Evolutionary conservation across 257 asterid genomes (phyloP).

Genomic region (Solanum pennellii): DNA sequence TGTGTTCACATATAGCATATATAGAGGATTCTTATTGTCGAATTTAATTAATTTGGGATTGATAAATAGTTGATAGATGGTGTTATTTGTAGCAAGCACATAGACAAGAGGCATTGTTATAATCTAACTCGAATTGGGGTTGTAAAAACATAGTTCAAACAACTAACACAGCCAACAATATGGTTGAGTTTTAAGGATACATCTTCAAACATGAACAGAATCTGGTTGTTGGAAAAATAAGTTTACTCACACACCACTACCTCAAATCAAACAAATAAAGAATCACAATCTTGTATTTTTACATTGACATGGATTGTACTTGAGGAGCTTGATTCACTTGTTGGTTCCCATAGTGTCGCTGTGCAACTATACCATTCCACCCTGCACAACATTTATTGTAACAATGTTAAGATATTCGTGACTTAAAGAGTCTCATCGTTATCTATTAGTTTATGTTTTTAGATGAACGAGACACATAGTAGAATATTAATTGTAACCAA

Average conservation of each 20-base stretch:
- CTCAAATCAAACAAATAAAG: neutral
- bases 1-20: neutral
- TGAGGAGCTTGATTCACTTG: slow-evolving; percentile 21
- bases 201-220: neutral
- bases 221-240: neutral
- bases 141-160: neutral
- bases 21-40: neutral
- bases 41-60: neutral
- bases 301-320: slow-evolving; percentile 29
- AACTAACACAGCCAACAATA: neutral
- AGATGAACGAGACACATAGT: neutral
- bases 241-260: neutral
- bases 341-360: slow-evolving; percentile 9
- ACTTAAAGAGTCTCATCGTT: neutral
- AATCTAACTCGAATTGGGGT: neutral
- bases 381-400: slow-evolving; percentile 13
- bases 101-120: neutral
- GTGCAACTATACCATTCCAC: slow-evolving; percentile 40
- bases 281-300: neutral
- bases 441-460: neutral
- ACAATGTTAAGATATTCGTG: neutral
- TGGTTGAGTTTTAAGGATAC: neutral
- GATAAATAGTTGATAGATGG: neutral
- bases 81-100: neutral
- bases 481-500: neutral